Evolutionary conservation across 169 alveolate species (phyloP), one percentile per base, ranked within the genome.

Genomic region (Plasmodium gonderi): DNA sequence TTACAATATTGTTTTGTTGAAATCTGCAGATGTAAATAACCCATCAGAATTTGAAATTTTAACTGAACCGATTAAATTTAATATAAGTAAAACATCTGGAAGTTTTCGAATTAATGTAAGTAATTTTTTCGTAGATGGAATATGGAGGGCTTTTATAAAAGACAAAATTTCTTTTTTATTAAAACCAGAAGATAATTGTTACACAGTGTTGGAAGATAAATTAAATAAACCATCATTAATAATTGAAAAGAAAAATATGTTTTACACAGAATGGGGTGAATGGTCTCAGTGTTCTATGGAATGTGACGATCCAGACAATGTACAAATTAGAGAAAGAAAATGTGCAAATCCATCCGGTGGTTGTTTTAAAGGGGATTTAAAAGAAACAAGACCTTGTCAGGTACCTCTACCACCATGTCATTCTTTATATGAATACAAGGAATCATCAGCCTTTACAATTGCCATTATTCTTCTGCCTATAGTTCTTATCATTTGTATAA

Each of bases 281-380:
- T 85, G 92, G 92, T 85, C 92, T 11, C n/a, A 45, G 14, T 85
- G 92, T 38, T 51, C 92, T 38, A 85, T 85, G 92, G 79, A 74
- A 45, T 85, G 92, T 85, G 87, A 85, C 1, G 47, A 75, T 75
- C 79, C 65, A 0, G 92, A 85, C 45, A 85, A 85, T 23, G 38
- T 85, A n/a, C 92, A 85, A 85, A 85, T 85, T 29, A 23, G 92
- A 45, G 92, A 85, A 85, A 85, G 92, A 38, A 33, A 76, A 51
- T 85, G 92, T 51, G 47, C 69, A 6, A 40, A 74, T 0, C 72
- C 47, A 38, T 38, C 60, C 9, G 87, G 87, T 17, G 89, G 68
- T n/a, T 85, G 92, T 51, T 85, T 85, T 26, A 51, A 85, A 85
- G 92, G 89, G 8, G 92, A 85, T 23, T 65, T 85, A 85, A 85